Evolutionary conservation across 2,329 filamentous ascomycete species (phyloP), one percentile per base, ranked within the genome.

Genomic region (Emericellopsis cladophorae): DNA sequence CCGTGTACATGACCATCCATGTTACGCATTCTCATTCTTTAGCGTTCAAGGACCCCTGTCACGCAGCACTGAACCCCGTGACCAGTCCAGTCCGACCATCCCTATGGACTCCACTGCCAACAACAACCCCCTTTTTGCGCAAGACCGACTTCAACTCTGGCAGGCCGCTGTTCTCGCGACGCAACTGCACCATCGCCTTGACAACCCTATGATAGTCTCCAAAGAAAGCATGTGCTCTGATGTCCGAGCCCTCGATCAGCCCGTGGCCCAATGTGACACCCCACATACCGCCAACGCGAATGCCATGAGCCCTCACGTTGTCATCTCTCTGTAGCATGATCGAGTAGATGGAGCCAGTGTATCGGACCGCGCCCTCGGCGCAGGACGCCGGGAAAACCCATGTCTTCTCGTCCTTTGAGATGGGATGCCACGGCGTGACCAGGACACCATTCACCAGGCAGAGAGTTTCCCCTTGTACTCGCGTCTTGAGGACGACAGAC

Each of bases 191-290:
- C 34, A 77, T 44, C 16, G 59, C 57, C 42, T 58, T 57, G 2
- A 54, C 51, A 1, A 76, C 67, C 8, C 48, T 49, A 3, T 52
- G 48, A 37, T 74, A 72, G 41, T 72, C 57, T 2, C 75, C 75
- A 44, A 77, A 70, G 55, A 78, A 79, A 5, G 42, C 45, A 49
- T 79, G 75, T 0, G 64, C 65, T 18, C 75, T 61, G 2, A 60
- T 55, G 23, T 56, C 52, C 3, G 48, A 50, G 0, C 50, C 56
- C 2, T 44, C 42, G 3, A 57, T 51, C 16, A 77, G 36, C 0
- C 76, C 75, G 48, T 81, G 76, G 1, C 75, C 77, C 11, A 81
- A 57, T 0, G 75, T 74, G 1, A 76, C 73, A 12, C 68, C 75
- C 66, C 70, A 73, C 35, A 41, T 26, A 5, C 61, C 45, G n/a